Base-by-base conservation (phyloP, 768 basidiomycete genomes). In the Lactifluus rugatus region DNA sequence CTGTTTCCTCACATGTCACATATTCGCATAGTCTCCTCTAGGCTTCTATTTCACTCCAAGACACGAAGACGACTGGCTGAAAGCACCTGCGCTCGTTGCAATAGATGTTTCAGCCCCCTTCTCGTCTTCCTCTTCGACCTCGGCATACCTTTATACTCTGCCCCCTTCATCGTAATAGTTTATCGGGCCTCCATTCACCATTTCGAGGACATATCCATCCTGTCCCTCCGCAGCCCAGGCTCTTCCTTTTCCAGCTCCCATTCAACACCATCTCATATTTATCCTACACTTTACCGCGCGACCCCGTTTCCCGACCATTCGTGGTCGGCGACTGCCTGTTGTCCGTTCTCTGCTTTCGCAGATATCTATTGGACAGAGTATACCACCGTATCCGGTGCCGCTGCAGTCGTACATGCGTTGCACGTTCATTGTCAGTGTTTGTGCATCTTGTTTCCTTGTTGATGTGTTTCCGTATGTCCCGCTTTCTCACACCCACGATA, bases 121-220 rank as follows among this genome's bases (percentile, higher is more conserved):
- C 69, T 62, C 67, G 62, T 67, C 64, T 48, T 69, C 69, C 61
- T 68, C 68, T 57, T 64, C 67, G 46, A 65, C 61, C 48, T 64
- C 65, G 62, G 56, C 59, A 62, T 60, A 36, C 45, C 54, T 57
- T 62, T 63, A 50, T 61, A 58, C 53, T 65, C 60, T 60, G 64
- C 65, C 66, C 60, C 64, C 57, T 52, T 58, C 47, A 66, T 57
- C 65, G 50, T 62, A 56, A 65, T 66, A 62, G 56, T 60, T 63
- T 65, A 62, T 62, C 54, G 51, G 58, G 60, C 64, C 64, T 58
- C 65, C 48, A 58, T 60, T 62, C 63, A 62, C 49, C 62, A 58
- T 46, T 64, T 62, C 41, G 58, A 78, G 69, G 81, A 82, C 81
- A 77, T 81, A 81, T 82, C 77, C 80, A 80, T 81, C 78, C 80